phyloP scores from a whole-genome alignment of 208 protist genomes.

The Histomonas meleagridis region DNA sequence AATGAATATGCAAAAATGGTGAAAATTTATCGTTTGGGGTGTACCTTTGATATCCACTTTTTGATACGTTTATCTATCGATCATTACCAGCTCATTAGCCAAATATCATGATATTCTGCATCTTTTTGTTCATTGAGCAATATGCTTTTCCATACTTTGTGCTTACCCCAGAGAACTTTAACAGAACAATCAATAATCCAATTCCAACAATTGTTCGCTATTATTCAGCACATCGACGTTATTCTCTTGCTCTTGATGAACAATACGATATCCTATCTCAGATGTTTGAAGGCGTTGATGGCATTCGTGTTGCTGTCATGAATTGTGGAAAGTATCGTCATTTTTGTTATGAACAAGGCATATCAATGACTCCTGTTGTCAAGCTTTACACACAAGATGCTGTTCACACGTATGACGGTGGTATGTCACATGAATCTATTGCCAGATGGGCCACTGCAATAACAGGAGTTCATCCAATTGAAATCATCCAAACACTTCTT shows the following conservation, averaged over 20 bases:
- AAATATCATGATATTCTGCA: no score
- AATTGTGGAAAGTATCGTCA: slow-evolving; percentile 11
- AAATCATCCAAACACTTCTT: not conserved
- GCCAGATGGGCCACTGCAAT: not conserved
- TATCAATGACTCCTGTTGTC: slow-evolving; percentile 5
- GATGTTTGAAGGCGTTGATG: slow-evolving; percentile 17
- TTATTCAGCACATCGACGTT: not conserved
- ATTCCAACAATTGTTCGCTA: slow-evolving; percentile 29
- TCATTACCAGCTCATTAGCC: no score
- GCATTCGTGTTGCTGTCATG: not conserved
- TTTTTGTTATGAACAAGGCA: not conserved
- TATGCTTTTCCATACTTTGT: not conserved
- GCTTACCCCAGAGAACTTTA: not conserved
- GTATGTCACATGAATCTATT: slow-evolving; percentile 23
- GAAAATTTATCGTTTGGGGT: no score
- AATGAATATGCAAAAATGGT: no score
- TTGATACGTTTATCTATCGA: no score
- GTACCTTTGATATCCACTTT: no score
- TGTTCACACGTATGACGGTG: not conserved
- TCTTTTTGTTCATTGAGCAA: no score
- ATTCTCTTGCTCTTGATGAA: slow-evolving; percentile 30
- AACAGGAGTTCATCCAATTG: not conserved
- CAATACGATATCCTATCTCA: not conserved
- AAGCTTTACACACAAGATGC: not conserved
- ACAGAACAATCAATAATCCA: not conserved